phyloP scores from a whole-genome alignment of 116 monocot genomes.

The Phalaenopsis hybrid region DNA sequence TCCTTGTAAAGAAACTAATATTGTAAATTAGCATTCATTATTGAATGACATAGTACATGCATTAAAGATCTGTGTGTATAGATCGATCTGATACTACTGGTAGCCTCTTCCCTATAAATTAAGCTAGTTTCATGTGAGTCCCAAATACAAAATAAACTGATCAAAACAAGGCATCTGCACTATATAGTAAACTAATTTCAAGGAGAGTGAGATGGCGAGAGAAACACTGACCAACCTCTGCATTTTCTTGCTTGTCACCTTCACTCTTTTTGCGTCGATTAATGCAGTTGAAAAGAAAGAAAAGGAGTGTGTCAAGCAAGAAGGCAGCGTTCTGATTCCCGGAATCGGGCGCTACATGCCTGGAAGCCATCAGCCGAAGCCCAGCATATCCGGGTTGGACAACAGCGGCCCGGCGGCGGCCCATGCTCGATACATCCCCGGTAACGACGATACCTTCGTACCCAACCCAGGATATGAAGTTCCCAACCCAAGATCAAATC shows the following conservation, averaged over 20 bases:
- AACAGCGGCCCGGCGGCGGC: constrained; percentile 10
- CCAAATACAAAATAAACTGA: too few relatives aligned
- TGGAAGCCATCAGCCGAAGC: background rate
- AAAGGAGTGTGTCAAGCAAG: background rate
- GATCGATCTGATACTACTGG: too few relatives aligned
- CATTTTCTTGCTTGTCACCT: background rate
- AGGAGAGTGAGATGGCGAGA: background rate
- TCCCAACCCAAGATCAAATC: background rate
- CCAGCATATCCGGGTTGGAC: constrained; percentile 7
- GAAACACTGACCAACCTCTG: background rate
- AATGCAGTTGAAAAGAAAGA: constrained; percentile 2
- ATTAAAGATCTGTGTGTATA: too few relatives aligned
- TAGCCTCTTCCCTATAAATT: too few relatives aligned
- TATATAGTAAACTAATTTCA: too few relatives aligned
- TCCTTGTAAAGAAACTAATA: too few relatives aligned
- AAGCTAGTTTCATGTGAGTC: too few relatives aligned
- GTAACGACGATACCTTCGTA: constrained; percentile 16
- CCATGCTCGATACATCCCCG: constrained; percentile 9
- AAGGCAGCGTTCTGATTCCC: constrained; percentile 19
- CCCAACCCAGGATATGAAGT: constrained; percentile 16
- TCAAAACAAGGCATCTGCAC: too few relatives aligned
- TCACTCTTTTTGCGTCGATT: background rate
- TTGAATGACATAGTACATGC: too few relatives aligned
- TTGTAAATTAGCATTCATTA: too few relatives aligned
- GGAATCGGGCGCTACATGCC: constrained; percentile 15